A percentile compares a stretch with the other conserved stretches of the same genome.
These are phyloP conservation scores for Ophiobolus disseminans DNA, from an alignment of 2,329 filamentous ascomycete species.

Conservation along the genomic window DNA sequence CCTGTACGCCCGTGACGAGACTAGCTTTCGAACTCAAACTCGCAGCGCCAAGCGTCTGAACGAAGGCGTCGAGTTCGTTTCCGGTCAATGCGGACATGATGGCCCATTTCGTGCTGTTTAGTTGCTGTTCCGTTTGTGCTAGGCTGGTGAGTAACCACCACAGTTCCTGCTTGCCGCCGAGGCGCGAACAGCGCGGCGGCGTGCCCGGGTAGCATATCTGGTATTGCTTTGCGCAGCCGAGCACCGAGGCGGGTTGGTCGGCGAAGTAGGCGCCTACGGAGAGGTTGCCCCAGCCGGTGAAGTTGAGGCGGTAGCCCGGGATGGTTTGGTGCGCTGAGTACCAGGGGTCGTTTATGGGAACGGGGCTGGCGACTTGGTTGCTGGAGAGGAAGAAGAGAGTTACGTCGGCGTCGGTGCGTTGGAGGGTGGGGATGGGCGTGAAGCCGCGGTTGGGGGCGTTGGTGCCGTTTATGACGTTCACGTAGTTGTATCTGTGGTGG, in stretches of 20 bases:
- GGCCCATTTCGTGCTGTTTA: background rate
- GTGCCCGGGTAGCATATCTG: slow-evolving; percentile 35
- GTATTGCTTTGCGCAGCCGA: slow-evolving; percentile 42
- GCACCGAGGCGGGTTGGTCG: slow-evolving; percentile 27
- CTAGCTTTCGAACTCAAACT: background rate
- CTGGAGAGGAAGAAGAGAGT: slow-evolving; percentile 38
- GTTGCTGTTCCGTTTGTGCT: background rate
- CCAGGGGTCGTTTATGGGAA: slow-evolving; percentile 34
- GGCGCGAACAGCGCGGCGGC: background rate
- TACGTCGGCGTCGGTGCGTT: slow-evolving; percentile 34
- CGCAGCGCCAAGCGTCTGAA: background rate
- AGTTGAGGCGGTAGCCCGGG: too few relatives aligned
- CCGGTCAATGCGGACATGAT: background rate
- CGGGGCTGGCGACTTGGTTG: slow-evolving; percentile 30
- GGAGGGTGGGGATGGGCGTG: slow-evolving; percentile 32
- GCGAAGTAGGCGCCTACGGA: too few relatives aligned
- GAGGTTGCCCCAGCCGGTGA: too few relatives aligned
- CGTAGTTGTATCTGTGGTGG: slow-evolving; percentile 12
- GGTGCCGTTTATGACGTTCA: slow-evolving; percentile 28
- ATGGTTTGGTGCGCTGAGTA: slow-evolving; percentile 18
- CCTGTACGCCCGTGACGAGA: background rate
- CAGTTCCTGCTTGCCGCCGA: background rate
- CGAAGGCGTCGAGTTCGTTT: background rate
- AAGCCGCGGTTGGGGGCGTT: slow-evolving; percentile 16
- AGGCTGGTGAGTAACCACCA: background rate